Evolutionary conservation across 2,329 filamentous ascomycete species (phyloP).

Genomic region (Fusarium luffae): DNA sequence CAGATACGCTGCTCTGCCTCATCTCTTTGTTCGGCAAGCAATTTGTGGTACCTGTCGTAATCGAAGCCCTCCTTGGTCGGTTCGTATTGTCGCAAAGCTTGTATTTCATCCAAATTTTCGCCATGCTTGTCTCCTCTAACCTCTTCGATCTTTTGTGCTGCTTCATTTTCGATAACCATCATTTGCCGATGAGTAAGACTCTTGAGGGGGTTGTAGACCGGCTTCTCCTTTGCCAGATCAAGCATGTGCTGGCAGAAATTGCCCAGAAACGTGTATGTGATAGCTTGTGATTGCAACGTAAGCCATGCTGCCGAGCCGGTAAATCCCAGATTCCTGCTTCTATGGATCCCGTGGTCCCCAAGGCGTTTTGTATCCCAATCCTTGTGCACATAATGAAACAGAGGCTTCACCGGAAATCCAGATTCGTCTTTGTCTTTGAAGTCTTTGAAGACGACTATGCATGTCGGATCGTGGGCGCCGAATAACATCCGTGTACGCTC

Average conservation of each 20-base stretch:
- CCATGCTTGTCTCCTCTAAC: neutral
- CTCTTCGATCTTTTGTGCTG: neutral
- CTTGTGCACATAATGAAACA: neutral
- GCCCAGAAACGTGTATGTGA: slow-evolving; percentile 31
- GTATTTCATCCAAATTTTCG: slow-evolving; percentile 28
- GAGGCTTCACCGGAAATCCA: neutral
- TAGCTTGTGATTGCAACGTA: slow-evolving; percentile 28
- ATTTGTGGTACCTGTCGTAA: neutral
- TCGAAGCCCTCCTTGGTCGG: neutral
- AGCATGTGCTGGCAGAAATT: slow-evolving; percentile 26
- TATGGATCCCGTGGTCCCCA: neutral
- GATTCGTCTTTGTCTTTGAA: neutral
- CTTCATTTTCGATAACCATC: neutral
- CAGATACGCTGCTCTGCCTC: slow-evolving; percentile 28
- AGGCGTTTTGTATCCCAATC: neutral
- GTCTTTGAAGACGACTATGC: slow-evolving; percentile 1
- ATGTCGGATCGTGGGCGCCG: slow-evolving; percentile 19
- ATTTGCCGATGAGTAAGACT: neutral
- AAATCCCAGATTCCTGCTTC: neutral
- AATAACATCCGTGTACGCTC: slow-evolving; percentile 24
- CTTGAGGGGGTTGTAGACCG: neutral
- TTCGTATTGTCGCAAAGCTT: slow-evolving; percentile 30
- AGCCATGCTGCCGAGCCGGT: slow-evolving; percentile 32
- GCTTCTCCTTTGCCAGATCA: neutral
- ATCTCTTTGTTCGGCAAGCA: slow-evolving; percentile 8